Evolutionary conservation across 164 flowering plant genomes (phyloP), one percentile per base, ranked within the genome.

Genomic region (Vitis rupestris): DNA sequence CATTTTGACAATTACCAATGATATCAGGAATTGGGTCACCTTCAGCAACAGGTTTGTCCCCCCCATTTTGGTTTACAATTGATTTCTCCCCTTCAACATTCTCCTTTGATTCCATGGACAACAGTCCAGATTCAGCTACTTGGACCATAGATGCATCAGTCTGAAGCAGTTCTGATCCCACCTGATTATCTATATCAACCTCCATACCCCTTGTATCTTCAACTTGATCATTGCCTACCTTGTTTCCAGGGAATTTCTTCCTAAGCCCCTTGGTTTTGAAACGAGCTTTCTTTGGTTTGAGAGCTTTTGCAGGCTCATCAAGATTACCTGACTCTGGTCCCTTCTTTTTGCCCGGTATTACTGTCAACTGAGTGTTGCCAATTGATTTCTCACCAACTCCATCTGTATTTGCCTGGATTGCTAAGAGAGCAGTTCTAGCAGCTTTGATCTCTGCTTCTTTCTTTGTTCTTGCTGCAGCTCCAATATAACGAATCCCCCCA

Each of bases 371-470:
- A 67, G 85, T 62, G 61, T 75, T 49, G 9, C 66, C 82, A 65
- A n/a, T 61, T 10, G 63, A 62, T n/a, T 76, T 61, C 27, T 61
- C 66, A 52, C 72, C 72, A 23, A 71, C 17, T 13, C 64, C 76
- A 74, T 70, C 48, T 50, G 74, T 10, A 68, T 73, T 71, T 12
- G 87, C 74, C 65, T 81, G 92, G 57, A 96, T 85, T 47, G 98
- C 93, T 61, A 96, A 65, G 10, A 92, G 75, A 53, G 98, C 99
- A 59, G 96, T 92, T 70, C 97, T 79, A 5, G 98, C 99, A 74
- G 97, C 99, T 83, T 94, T 96, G 61, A 92, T 84, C 70, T 96
- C 97, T n/a, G 99, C 98, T 80, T 93, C 98, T 76, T 90, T 96
- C 74, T 93, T 96, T 8, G 96, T 83, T 81, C 62, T 85, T 67